phyloP scores from a whole-genome alignment of 1,284 basidiomycete genomes.

The Moesziomyces parantarcticus region DNA sequence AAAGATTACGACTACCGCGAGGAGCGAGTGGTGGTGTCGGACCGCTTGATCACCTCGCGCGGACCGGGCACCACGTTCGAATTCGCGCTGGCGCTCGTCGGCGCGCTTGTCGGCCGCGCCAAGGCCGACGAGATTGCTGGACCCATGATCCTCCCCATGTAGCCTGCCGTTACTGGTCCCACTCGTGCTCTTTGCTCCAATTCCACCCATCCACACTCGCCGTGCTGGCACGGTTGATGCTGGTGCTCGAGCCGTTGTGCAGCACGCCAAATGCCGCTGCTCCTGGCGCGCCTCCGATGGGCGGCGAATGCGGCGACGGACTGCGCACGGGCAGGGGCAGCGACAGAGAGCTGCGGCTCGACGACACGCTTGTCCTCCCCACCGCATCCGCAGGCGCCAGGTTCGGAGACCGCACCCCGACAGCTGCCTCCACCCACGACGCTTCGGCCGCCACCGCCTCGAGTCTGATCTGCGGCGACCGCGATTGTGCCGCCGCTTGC shows the following conservation, averaged over 20 bases:
- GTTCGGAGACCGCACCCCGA: conserved; percentile 13
- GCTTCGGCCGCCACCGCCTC: conserved; percentile 14
- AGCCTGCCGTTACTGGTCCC: background rate
- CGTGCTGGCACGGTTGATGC: background rate
- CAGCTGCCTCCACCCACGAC: conserved; percentile 27
- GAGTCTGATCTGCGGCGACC: conserved; percentile 17
- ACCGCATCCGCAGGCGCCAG: background rate
- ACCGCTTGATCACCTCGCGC: conserved; percentile 78
- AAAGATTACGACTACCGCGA: conserved; percentile 83
- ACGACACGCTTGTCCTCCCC: conserved; percentile 14
- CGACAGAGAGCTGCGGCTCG: background rate
- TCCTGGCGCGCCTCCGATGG: conserved; percentile 15
- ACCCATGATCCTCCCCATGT: conserved; percentile 75
- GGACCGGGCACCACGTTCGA: conserved; percentile 84
- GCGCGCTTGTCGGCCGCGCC: conserved; percentile 75
- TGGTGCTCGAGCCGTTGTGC: background rate
- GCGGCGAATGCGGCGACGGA: conserved; percentile 14
- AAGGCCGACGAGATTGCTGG: conserved; percentile 77
- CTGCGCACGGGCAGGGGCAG: conserved; percentile 1
- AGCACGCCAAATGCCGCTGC: conserved; percentile 28
- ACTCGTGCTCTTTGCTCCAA: conserved; percentile 15
- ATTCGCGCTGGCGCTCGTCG: conserved; percentile 79
- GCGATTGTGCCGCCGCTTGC: background rate
- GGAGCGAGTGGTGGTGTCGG: conserved; percentile 78
- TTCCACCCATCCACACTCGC: conserved; percentile 22